Base-by-base conservation (phyloP, 1,284 basidiomycete species). In the Ceratobasidium sp. region DNA sequence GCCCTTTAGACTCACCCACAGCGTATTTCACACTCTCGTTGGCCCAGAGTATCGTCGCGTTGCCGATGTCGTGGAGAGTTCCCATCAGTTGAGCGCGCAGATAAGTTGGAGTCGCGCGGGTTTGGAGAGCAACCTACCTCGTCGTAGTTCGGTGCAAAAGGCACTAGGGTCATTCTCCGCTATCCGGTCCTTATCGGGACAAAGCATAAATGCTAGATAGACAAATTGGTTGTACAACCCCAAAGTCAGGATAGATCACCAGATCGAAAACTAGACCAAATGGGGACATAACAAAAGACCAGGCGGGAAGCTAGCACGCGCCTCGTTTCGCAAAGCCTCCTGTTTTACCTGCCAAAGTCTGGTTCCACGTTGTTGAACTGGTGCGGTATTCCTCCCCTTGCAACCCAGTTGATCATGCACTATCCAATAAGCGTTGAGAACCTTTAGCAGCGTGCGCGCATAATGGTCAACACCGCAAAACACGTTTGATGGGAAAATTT, bases 211-310 rank as follows among this genome's bases (percentile, higher is more conserved):
- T n/a, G 19, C 5, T 22, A 41, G 5, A 41, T 9, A n/a, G 29
- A 16, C 29, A 19, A 22, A 41, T 13, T 29, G 51, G 8, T 1
- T 27, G 34, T 22, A 65, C 63, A 29, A 65, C 39, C 49, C 89
- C 90, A 63, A 90, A 79, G 77, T 90, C 90, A 74, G 89, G 79
- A 87, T 89, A 90, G 7, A 86, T 85, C 5, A 90, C 89, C 37
- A 90, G 86, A 75, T 90, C 85, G 80, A 90, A 81, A 89, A 89
- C 74, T 86, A 85, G 27, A 74, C 13, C 49, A 34, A 29, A 37
- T 31, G 24, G 34, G 27, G 31, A 46, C n/a, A 62, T 59, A 1
- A n/a, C 22, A 14, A 61, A 34, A 61, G 11, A 7, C 6, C 3
- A 3, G 34, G 56, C 31, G 31, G 16, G 3, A 29, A 4, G 19